Percentiles rank a stretch among this genome's conserved stretches.
These are phyloP conservation scores for Fraxinus paxiana DNA, from an alignment of 305 asterid genomes.

Conservation along the genomic window DNA sequence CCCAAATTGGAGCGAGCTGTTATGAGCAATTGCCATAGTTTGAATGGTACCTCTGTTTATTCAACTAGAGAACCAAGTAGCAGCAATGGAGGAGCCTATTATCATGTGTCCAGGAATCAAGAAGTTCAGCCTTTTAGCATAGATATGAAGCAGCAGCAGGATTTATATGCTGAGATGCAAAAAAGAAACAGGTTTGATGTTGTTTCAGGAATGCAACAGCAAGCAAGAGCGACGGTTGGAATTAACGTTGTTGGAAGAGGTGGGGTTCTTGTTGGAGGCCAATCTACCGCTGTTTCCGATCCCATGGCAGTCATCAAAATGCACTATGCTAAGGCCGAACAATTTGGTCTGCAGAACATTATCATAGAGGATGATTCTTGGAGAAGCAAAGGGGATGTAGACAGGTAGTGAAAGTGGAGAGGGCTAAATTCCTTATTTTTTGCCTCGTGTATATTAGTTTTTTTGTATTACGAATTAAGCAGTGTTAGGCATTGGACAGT, in stretches of 20 bases:
- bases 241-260: conserved; percentile 56
- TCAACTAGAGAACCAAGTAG: conserved; percentile 32
- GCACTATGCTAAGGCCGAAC: conserved; percentile 71
- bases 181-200: conserved; percentile 64
- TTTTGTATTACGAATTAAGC: conserved; percentile 38
- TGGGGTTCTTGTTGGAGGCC: conserved; percentile 57
- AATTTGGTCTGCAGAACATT: conserved; percentile 40
- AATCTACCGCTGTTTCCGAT: conserved; percentile 62
- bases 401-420: conserved; percentile 40
- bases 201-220: conserved; percentile 51
- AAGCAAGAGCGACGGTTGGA: conserved; percentile 50
- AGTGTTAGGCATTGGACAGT: conserved; percentile 44
- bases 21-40: conserved; percentile 30
- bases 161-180: conserved; percentile 57
- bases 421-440: conserved; percentile 25
- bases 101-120: conserved; percentile 42
- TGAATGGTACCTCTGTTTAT: conserved; percentile 47
- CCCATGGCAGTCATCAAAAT: conserved; percentile 78
- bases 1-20: conserved; percentile 45
- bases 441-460: conserved; percentile 50
- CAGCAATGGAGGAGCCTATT: conserved; percentile 41
- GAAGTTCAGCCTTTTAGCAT: conserved; percentile 50
- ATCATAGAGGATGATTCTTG: conserved; percentile 61
- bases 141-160: conserved; percentile 54
- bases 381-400: conserved; percentile 64